These are phyloP conservation scores for Botryotinia convoluta DNA, from an alignment of 2,329 filamentous ascomycete genomes.

Conservation along the genomic window DNA sequence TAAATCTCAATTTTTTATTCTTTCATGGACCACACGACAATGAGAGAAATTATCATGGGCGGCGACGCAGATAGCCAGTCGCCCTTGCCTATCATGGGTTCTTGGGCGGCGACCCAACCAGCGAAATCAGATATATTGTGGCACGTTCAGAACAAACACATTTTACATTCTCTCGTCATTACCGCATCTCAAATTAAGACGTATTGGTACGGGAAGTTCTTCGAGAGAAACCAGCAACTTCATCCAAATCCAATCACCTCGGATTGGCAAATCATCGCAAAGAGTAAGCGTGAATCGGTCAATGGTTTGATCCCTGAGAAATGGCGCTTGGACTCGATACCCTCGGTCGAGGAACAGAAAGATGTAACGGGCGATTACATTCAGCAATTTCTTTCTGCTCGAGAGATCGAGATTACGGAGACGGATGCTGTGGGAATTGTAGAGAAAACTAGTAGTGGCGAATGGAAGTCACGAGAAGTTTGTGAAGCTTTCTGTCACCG, in stretches of 20 bases:
- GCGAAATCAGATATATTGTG: neutral
- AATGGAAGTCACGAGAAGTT: slow-evolving; percentile 56
- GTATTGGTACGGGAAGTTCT: neutral
- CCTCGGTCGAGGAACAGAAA: slow-evolving; percentile 46
- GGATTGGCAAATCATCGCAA: slow-evolving; percentile 50
- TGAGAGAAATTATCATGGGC: neutral
- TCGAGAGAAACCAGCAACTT: neutral
- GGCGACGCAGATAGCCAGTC: neutral
- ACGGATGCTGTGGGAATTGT: slow-evolving; percentile 56
- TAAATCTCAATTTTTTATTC: neutral
- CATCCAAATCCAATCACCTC: slow-evolving; percentile 16
- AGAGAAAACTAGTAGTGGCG: slow-evolving; percentile 50
- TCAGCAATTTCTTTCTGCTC: slow-evolving; percentile 50
- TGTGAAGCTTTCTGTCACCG: slow-evolving; percentile 53
- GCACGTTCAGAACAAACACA: neutral
- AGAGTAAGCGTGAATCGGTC: slow-evolving; percentile 53
- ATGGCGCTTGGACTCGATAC: slow-evolving; percentile 50
- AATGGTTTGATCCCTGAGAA: slow-evolving; percentile 53
- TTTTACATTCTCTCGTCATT: slow-evolving; percentile 4
- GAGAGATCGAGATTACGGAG: slow-evolving; percentile 60
- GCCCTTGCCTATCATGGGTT: neutral
- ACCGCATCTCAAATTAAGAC: neutral
- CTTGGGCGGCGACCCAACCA: neutral
- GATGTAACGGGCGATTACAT: slow-evolving; percentile 57
- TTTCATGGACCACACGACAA: neutral